Percentiles rank a stretch among this genome's conserved stretches.
These are phyloP conservation scores for Pneumocystis murina DNA, from an alignment of 1,139 yeast species.

Conservation along the genomic window DNA sequence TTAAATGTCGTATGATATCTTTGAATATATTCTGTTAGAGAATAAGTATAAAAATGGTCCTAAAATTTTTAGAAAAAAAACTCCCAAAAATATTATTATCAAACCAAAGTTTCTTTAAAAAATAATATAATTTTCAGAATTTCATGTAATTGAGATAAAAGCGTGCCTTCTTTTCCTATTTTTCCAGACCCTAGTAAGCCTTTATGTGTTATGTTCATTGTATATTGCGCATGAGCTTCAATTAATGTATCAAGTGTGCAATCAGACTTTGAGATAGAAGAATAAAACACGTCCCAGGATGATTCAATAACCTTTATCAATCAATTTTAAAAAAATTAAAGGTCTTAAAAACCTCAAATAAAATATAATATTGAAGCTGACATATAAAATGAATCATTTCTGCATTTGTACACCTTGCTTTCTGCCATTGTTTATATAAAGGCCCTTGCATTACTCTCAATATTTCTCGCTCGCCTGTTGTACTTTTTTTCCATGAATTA, in stretches of 20 bases:
- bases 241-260: conserved; percentile 27
- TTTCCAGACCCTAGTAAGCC: conserved; percentile 26
- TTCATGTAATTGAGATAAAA: conserved; percentile 25
- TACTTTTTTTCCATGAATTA: conserved; percentile 31
- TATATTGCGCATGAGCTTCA: conserved; percentile 23
- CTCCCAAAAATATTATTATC: not conserved
- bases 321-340: not conserved
- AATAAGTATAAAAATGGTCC: not conserved
- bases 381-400: conserved; percentile 27
- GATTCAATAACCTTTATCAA: conserved; percentile 22
- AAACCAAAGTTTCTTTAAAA: conserved; percentile 16
- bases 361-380: conserved; percentile 28
- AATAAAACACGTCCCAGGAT: conserved; percentile 25
- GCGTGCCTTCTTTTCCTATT: conserved; percentile 14
- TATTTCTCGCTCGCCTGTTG: conserved; percentile 19
- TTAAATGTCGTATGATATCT: conserved; percentile 1
- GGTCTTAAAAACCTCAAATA: conserved; percentile 21
- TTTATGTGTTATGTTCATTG: conserved; percentile 24
- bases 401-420: conserved; percentile 20
- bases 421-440: conserved; percentile 19
- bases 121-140: conserved; percentile 22
- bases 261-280: conserved; percentile 17
- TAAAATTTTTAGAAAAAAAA: not conserved
- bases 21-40: not conserved
- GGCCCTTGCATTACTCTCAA: conserved; percentile 11